Evolutionary conservation across 257 asterid genomes (phyloP).

Genomic region (Plantago ovata): DNA sequence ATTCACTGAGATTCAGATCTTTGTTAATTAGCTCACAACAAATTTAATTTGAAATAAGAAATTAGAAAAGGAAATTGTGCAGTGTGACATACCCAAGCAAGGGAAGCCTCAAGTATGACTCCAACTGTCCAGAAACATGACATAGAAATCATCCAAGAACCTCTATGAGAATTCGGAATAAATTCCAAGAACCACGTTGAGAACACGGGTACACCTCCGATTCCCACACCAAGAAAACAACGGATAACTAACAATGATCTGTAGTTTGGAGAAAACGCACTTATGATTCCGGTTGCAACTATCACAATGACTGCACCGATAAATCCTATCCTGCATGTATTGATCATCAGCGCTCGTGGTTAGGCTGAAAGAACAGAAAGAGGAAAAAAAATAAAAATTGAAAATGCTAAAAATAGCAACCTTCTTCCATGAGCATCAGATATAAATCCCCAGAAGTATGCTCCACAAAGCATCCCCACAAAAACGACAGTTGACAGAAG

Average conservation of each 20-base stretch:
- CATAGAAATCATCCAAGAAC: constrained; percentile 36
- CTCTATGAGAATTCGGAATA: constrained; percentile 38
- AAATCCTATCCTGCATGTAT: constrained; percentile 16
- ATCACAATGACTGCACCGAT: background rate
- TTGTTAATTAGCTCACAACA: background rate
- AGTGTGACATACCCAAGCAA: constrained; percentile 42
- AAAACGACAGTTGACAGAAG: constrained; percentile 25
- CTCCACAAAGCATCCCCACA: constrained; percentile 33
- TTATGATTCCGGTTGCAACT: constrained; percentile 25
- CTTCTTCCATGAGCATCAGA: constrained; percentile 32
- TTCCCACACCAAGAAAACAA: constrained; percentile 42
- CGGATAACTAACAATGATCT: constrained; percentile 28
- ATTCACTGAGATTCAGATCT: too few species aligned
- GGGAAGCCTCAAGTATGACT: constrained; percentile 39
- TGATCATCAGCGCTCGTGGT: background rate
- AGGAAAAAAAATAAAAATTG: background rate
- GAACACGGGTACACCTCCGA: constrained; percentile 40
- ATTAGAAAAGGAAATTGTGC: background rate
- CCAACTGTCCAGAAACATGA: constrained; percentile 39
- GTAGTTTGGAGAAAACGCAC: constrained; percentile 29
- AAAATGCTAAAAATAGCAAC: constrained; percentile 10
- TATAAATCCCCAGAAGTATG: constrained; percentile 29
- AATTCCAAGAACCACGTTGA: constrained; percentile 48
- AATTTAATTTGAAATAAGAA: background rate
- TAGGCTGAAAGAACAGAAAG: constrained; percentile 1